Base-by-base conservation (phyloP, 2,329 filamentous ascomycete genomes). In the Graphilbum fragrans region DNA sequence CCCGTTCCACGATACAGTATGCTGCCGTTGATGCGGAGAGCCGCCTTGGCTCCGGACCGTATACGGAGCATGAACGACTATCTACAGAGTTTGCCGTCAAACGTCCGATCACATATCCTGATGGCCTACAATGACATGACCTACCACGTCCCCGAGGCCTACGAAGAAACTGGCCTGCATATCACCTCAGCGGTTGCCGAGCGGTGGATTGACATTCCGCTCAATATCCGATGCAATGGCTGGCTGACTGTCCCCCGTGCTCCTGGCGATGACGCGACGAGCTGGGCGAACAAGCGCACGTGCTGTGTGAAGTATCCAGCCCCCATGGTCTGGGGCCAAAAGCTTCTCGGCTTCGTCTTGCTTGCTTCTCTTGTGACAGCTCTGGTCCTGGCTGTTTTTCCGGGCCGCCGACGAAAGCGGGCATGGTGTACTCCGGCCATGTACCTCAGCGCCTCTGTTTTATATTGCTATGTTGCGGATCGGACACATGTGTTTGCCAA, bases 191-290 rank as follows among this genome's bases (percentile, higher is more conserved):
- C 53, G 21, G 61, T 75, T 22, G 64, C 66, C 2, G 57, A 58
- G 37, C 57, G 58, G 40, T 67, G 70, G 56, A 65, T 69, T 14
- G 67, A 77, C 49, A 53, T 76, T 17, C 53, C 73, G 2, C 61
- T 78, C 38, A 74, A 73, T 44, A 56, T 66, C 22, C 65, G 67
- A 35, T 78, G 74, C 56, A 77, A 77, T 51, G 57, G 61, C 8
- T 59, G 62, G 43, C 52, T 60, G 17, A 56, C 56, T 4, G 47
- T 54, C 16, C 55, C 58, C n/a, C 37, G 38, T 2, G 12, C 37
- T 1, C 19, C 37, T 3, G 19, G 32, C 7, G 55, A 56, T 21
- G 64, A 64, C 45, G 32, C 35, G 1, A 18, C 18, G 4, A 33
- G 35, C 14, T 31, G 35, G 10, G 62, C 63, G 1, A 65, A 66